Percentiles rank a stretch among this genome's conserved stretches.
Evolutionary conservation across 306 rosid genomes (phyloP).

Genomic region (Castanopsis chinensis): DNA sequence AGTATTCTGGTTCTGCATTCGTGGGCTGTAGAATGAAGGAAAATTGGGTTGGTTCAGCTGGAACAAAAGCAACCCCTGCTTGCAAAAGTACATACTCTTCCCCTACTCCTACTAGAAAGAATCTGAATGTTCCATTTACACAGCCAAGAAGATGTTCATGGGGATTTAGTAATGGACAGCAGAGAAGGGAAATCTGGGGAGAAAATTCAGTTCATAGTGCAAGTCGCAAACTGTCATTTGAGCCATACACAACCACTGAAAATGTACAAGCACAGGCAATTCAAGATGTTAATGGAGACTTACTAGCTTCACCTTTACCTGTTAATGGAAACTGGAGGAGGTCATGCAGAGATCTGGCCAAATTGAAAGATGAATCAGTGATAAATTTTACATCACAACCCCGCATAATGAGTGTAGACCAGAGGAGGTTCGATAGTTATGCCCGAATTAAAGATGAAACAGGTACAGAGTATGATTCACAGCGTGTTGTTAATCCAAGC

Average conservation of each 20-base stretch:
- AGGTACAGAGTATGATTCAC: neutral
- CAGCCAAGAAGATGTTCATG: conserved; percentile 54
- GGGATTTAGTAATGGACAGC: conserved; percentile 47
- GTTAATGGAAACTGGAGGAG: conserved; percentile 24
- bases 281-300: neutral
- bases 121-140: conserved; percentile 35
- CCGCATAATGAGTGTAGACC: too few relatives aligned
- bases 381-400: neutral
- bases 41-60: conserved; percentile 19
- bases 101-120: conserved; percentile 35
- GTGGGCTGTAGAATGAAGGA: conserved; percentile 30
- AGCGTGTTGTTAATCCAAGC: conserved; percentile 12
- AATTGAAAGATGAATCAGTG: conserved; percentile 16
- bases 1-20: conserved; percentile 6
- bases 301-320: conserved; percentile 11
- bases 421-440: too few relatives aligned
- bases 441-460: too few relatives aligned
- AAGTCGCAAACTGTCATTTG: conserved; percentile 38
- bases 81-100: conserved; percentile 37
- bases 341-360: conserved; percentile 17
- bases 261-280: conserved; percentile 6
- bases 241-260: neutral
- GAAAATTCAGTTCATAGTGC: conserved; percentile 29
- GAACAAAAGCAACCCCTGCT: conserved; percentile 29
- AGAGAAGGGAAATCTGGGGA: conserved; percentile 41